These are phyloP conservation scores for Colletotrichum australisinense DNA, from an alignment of 2,329 filamentous ascomycete species.

Conservation along the genomic window DNA sequence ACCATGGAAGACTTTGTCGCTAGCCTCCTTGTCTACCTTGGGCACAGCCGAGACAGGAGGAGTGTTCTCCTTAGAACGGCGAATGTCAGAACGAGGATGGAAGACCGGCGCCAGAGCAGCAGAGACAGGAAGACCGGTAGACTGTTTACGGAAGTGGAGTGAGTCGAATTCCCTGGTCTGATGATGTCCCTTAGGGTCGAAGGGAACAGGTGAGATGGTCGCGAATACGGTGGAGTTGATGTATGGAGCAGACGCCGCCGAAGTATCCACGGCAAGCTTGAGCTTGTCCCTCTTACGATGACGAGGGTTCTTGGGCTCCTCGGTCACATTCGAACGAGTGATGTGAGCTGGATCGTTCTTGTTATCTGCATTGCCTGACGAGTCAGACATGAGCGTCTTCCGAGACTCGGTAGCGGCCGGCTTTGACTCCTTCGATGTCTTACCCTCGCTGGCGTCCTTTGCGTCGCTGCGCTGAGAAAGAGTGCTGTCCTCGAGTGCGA, in stretches of 20 bases:
- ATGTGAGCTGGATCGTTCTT: not conserved
- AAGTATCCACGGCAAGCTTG: conserved; percentile 28
- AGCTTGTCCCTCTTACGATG: conserved; percentile 21
- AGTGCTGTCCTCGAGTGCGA: conserved; percentile 54
- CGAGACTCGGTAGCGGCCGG: conserved; percentile 8
- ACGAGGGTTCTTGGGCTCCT: conserved; percentile 1
- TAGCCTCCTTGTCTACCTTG: not conserved
- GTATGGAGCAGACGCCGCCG: conserved; percentile 16
- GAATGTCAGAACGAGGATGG: conserved; percentile 49
- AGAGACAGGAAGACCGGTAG: conserved; percentile 52
- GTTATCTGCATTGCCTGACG: not conserved
- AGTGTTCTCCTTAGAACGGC: conserved; percentile 32
- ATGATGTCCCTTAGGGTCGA: not conserved
- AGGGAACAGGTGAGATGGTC: not conserved
- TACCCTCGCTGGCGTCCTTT: conserved; percentile 40
- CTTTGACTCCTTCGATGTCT: conserved; percentile 33
- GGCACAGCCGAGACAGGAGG: conserved; percentile 42
- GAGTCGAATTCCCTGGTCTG: not conserved
- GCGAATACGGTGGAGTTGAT: conserved; percentile 4
- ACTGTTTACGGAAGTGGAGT: conserved; percentile 41
- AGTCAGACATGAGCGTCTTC: conserved; percentile 10
- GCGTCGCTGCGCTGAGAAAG: conserved; percentile 46
- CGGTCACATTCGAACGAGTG: not conserved
- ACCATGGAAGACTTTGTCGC: conserved; percentile 5
- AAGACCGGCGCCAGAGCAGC: conserved; percentile 63